A percentile compares a stretch with the other conserved stretches of the same genome.
These are phyloP conservation scores for Colletotrichum musae DNA, from an alignment of 2,329 filamentous ascomycete species.

Conservation along the genomic window DNA sequence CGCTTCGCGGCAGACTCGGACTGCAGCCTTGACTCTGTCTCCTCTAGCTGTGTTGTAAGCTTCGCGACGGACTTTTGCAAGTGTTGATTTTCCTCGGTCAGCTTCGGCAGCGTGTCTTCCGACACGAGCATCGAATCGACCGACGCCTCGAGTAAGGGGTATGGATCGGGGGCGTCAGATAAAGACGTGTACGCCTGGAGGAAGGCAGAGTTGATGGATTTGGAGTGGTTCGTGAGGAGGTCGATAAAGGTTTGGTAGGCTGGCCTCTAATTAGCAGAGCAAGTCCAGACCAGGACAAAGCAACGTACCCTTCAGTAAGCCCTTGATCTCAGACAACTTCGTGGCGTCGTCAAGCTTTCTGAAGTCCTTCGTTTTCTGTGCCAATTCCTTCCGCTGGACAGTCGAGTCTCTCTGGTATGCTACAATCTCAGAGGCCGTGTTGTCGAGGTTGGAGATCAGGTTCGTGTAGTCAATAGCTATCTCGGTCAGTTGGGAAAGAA, in stretches of 20 bases:
- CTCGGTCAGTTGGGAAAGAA: conserved; percentile 42
- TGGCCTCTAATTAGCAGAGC: conserved; percentile 51
- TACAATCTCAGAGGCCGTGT: conserved; percentile 95
- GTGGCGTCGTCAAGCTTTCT: conserved; percentile 90
- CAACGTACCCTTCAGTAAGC: conserved; percentile 80
- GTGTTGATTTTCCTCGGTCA: conserved; percentile 89
- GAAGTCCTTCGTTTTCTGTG: conserved; percentile 99
- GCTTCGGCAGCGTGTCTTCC: conserved; percentile 91
- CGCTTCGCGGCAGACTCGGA: conserved; percentile 81
- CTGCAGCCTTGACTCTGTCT: conserved; percentile 85
- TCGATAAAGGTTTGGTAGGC: conserved; percentile 99
- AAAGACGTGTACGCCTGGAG: conserved; percentile 92
- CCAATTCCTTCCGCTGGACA: conserved; percentile 94
- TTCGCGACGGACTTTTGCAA: conserved; percentile 84
- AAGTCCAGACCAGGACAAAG: background rate
- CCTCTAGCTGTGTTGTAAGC: conserved; percentile 86
- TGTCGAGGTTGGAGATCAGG: conserved; percentile 88
- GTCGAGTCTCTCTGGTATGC: conserved; percentile 95
- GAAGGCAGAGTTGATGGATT: conserved; percentile 93
- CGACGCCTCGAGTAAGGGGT: conserved; percentile 94
- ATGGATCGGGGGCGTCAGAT: conserved; percentile 96
- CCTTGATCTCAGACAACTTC: conserved; percentile 91
- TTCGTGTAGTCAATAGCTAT: conserved; percentile 88
- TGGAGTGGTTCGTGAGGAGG: conserved; percentile 94
- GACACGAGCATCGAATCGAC: conserved; percentile 93